Base-by-base conservation (phyloP, 352 stramenopile genomes). In the Achlya hypogyna region DNA sequence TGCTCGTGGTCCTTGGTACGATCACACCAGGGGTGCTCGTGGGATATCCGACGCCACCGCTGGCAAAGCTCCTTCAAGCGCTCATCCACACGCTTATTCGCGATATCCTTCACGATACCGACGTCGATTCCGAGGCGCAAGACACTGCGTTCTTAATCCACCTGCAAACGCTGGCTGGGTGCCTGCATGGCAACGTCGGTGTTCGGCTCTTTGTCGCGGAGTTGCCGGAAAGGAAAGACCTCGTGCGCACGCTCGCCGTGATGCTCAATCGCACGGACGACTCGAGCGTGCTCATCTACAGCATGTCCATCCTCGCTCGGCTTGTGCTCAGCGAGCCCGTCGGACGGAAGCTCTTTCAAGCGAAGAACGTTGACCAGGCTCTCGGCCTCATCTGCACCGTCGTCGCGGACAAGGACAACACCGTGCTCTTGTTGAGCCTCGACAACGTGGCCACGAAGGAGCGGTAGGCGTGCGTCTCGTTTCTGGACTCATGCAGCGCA, bases 201-300 rank as follows among this genome's bases (percentile, higher is more conserved):
- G 81, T 91, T 29, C 77, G 78, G 22, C 83, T 91, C 23, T 93
- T 87, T 60, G 71, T 74, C 58, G 90, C 90, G 40, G 84, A 93
- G 65, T 84, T 87, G 70, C 86, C 81, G 53, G 81, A 79, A 31
- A 75, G 88, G 65, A 93, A 91, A 66, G 82, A 89, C 38, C 81
- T 91, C 28, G 91, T 91, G 58, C 82, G 84, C 20, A 82, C 80
- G 43, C 75, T 93, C 59, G 90, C 80, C n/a, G 81, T 91, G 23
- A 34, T 91, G 69, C 79, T 93, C 45, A 91, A 91, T 49, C 85
- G 78, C 64, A 91, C 84, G 0, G 82, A 91, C 42, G 82, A 91
- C 53, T 62, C 80, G 0, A 81, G 89, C 67, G 72, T 91, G 22
- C 69, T 93, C 4, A 80, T 93, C 69, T 87, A 82, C 38, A 85